These are phyloP conservation scores for Nosema muscidifuracis DNA, from an alignment of 371 early-diverging fungal genomes.

Conservation along the genomic window DNA sequence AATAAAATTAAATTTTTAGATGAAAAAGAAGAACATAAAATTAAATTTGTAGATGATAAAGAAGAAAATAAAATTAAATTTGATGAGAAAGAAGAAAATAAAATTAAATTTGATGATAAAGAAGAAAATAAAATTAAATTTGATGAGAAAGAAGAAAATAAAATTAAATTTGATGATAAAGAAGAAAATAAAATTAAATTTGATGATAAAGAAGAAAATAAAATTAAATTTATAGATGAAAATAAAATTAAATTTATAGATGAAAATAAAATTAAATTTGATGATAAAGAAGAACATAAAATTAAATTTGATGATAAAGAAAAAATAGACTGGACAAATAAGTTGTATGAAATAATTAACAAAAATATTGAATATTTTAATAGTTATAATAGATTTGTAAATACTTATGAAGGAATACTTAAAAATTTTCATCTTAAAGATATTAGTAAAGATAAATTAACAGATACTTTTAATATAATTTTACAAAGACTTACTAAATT, in stretches of 20 bases:
- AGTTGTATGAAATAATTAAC: not conserved
- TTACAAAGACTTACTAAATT: constrained; percentile 8
- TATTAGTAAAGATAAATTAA: not conserved
- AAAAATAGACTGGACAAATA: not conserved
- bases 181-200: not conserved
- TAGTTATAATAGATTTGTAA: not conserved
- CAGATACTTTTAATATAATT: not conserved
- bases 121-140: no score
- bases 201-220: not conserved
- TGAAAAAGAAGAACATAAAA: not conserved
- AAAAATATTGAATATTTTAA: not conserved
- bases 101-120: not conserved
- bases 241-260: no score
- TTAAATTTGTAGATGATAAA: not conserved
- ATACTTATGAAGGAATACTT: not conserved
- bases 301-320: not conserved
- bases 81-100: not conserved
- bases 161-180: not conserved
- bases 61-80: not conserved
- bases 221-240: not conserved
- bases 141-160: not conserved
- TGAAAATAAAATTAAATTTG: not conserved
- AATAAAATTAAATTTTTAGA: not conserved
- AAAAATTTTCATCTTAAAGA: not conserved
- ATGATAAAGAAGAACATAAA: not conserved